phyloP scores from a whole-genome alignment of 352 stramenopile species.

The Phytophthora tentaculata region DNA sequence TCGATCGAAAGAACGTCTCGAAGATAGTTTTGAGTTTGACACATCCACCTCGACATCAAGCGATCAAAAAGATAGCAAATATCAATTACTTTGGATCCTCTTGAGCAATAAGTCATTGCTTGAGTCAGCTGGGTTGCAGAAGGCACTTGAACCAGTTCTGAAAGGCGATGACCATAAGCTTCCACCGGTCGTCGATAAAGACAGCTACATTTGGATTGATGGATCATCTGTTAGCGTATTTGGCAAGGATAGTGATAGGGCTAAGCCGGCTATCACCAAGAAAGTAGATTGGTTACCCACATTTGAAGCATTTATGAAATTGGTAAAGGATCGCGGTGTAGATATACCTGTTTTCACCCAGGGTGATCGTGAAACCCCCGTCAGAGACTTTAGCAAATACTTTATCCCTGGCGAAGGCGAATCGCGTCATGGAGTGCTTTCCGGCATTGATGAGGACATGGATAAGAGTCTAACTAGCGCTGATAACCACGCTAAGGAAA shows the following conservation, averaged over 20 bases:
- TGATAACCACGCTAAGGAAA: background rate
- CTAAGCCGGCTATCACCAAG: background rate
- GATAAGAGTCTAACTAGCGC: background rate
- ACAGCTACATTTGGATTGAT: too few species aligned
- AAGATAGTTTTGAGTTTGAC: constrained; percentile 25
- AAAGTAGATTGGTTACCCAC: background rate
- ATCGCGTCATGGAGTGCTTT: background rate
- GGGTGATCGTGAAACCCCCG: background rate
- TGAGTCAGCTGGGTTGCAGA: background rate
- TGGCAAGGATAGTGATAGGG: too few species aligned
- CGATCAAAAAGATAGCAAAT: constrained; percentile 18
- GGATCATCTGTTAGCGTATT: too few species aligned
- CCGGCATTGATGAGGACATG: background rate
- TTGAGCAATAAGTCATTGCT: constrained; percentile 18
- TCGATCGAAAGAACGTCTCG: background rate
- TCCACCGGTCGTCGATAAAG: too few species aligned
- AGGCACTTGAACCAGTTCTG: too few species aligned
- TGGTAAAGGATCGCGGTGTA: background rate
- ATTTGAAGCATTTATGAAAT: background rate
- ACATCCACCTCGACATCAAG: constrained; percentile 16
- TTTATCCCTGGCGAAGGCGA: background rate
- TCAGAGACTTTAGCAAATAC: background rate
- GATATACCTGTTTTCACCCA: background rate
- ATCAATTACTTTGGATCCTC: constrained; percentile 17
- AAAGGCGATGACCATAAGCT: too few species aligned